Base-by-base conservation (phyloP, 2,329 filamentous ascomycete species). In the Pseudopyrenochaeta lycopersici region DNA sequence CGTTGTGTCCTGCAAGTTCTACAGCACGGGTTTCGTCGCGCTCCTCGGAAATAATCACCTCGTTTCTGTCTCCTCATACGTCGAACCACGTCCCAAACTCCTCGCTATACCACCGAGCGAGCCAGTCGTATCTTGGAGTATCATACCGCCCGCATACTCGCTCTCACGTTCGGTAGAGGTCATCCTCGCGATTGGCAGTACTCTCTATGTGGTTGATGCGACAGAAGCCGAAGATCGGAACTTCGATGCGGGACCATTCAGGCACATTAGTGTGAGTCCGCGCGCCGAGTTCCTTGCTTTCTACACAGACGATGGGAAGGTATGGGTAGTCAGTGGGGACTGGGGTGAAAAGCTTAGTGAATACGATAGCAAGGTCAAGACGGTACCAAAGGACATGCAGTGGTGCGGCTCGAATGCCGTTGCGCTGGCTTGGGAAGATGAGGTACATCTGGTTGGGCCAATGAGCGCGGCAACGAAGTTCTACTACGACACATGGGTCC, bases 371-470 rank as follows among this genome's bases (percentile, higher is more conserved):
- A 88, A 88, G 63, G 93, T 91, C 9, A 90, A 89, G 73, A 96
- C 92, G 4, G 84, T 89, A 1, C 95, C 95, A 3, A 90, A 91
- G 66, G 91, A 95, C 60, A 84, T 99, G 56, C 89, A 95, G 67
- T 99, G 95, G 95, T 99, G 95, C 74, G 95, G 95, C 4, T 94
- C 95, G 67, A 94, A 98, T 75, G 92, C 93, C 12, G 90, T 95
- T 3, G 86, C 97, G 23, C 87, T 99, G 66, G 93, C 93, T 0
- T 99, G 95, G 95, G 95, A 98, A 71, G 95, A 99, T 70, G 95
- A 99, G 75, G 89, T 99, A 3, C 95, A 97, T 70, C 84, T 99
- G 23, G 90, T 99, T 55, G 95, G 94, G 0, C 92, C 92, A 0
- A 90, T 88, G 32, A 91, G 91, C 38, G 85, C 90, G 9, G 88